Evolutionary conservation across 2,329 filamentous ascomycete genomes (phyloP).

Genomic region (Coniochaeta sp.): DNA sequence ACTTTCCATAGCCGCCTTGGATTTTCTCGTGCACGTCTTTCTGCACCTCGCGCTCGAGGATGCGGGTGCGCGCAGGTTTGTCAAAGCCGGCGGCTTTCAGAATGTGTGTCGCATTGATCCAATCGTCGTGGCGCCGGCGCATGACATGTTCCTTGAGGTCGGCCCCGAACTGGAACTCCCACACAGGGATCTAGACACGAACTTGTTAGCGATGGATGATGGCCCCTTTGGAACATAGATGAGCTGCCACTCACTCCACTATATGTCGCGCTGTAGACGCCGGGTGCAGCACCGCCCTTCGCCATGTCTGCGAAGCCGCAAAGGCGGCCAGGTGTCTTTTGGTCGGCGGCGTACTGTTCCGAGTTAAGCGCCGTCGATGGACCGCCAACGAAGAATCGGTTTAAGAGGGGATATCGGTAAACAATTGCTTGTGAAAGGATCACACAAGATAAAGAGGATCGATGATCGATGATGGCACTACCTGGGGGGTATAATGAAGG

Average conservation of each 20-base stretch:
- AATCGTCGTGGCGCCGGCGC: constrained; percentile 86
- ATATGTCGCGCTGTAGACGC: constrained; percentile 62
- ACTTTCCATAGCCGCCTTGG: constrained; percentile 97
- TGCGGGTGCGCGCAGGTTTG: constrained; percentile 90
- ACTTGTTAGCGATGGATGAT: constrained; percentile 8
- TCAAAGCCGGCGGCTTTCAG: constrained; percentile 95
- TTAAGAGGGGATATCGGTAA: not conserved
- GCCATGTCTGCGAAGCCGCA: constrained; percentile 29
- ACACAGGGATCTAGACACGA: constrained; percentile 72
- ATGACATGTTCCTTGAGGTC: constrained; percentile 86
- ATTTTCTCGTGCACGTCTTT: constrained; percentile 97
- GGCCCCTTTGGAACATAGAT: constrained; percentile 1
- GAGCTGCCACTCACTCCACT: constrained; percentile 49
- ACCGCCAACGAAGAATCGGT: not conserved
- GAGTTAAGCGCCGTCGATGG: not conserved
- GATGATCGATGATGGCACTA: not conserved
- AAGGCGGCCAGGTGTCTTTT: not conserved
- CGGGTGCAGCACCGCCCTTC: constrained; percentile 34
- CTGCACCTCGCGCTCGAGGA: constrained; percentile 93
- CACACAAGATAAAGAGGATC: not conserved
- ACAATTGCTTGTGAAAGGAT: not conserved
- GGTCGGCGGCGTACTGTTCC: not conserved
- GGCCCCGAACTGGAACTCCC: constrained; percentile 79
- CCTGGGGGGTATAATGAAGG: not conserved
- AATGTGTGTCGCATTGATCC: constrained; percentile 99